Base-by-base conservation (phyloP, 1,139 yeast species). In the Meyerozyma smithsonii region DNA sequence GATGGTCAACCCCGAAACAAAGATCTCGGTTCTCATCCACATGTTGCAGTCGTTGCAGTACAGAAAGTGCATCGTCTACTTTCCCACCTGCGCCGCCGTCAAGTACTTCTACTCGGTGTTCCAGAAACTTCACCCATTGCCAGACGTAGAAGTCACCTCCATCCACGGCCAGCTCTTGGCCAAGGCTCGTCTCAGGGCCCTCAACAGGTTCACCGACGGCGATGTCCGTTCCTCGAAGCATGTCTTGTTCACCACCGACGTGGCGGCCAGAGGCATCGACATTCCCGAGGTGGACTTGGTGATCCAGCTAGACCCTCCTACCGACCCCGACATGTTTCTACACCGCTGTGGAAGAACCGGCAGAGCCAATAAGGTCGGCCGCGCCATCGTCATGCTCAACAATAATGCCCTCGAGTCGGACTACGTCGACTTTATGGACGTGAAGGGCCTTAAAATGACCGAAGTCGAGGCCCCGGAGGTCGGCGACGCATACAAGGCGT, bases 251-350 rank as follows among this genome's bases (percentile, higher is more conserved):
- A 82, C 92, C 4, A 84, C 94, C 0, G 94, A 84, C 65, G 90
- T 84, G 18, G 96, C 97, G 1, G 96, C 96, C 0, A 72, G 97
- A 59, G 97, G 97, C 33, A 78, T 90, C 24, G 97, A 90, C 65
- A 80, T 89, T 24, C 95, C 96, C 1, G 92, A 88, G 43, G 96
- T 89, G 12, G 97, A 90, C 54, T 63, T 89, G 30, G 96, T 89
- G 4, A 66, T 89, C 8, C 97, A 89, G 56, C 51, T 88, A 30
- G 96, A 89, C 47, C 95, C 97, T 3, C 97, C 97, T 1, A 84
- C 90, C 0, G 95, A 87, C 49, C 87, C 96, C 0, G 51, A 46
- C 35, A 42, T 48, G 39, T 49, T 49, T 19, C 43, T 49, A 28
- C 53, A 49, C 32, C 40, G 53, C 28, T 49, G 53, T 35, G 53